Conservation (phyloP, 192 early-diverging fungal genomes). For the Coemansia sp. region DNA sequence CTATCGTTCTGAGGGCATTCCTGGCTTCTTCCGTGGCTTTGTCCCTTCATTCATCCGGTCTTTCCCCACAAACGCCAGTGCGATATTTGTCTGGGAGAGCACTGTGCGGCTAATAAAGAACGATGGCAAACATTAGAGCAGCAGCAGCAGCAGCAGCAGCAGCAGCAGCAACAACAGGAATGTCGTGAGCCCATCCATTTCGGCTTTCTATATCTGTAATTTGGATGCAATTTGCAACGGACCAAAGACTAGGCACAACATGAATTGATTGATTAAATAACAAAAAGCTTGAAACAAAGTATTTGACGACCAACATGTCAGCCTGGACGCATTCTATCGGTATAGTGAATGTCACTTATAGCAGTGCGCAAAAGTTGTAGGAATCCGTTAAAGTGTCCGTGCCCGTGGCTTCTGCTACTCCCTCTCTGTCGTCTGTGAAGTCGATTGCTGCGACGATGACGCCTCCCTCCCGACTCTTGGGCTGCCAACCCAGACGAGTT, state of each 20-base stretch:
- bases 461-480: neutral
- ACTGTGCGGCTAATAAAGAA: conserved; percentile 57
- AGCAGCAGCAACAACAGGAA: neutral
- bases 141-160: too few relatives aligned
- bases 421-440: conserved; percentile 1
- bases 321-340: neutral
- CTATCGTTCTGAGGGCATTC: conserved; percentile 64
- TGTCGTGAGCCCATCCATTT: neutral
- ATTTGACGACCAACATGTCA: neutral
- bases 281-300: neutral
- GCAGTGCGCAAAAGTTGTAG: neutral
- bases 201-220: neutral
- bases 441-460: neutral
- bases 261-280: neutral
- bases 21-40: conserved; percentile 91
- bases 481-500: neutral
- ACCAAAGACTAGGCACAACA: neutral
- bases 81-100: conserved; percentile 87
- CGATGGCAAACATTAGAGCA: conserved; percentile 20
- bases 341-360: conserved; percentile 7
- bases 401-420: neutral
- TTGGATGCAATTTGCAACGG: neutral
- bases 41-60: conserved; percentile 84
- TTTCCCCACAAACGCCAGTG: conserved; percentile 94
- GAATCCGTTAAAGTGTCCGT: neutral